Percentiles rank a stretch among this genome's conserved stretches.
Evolutionary conservation across 768 basidiomycete species (phyloP).

Genomic region (Boletus coccyginus): DNA sequence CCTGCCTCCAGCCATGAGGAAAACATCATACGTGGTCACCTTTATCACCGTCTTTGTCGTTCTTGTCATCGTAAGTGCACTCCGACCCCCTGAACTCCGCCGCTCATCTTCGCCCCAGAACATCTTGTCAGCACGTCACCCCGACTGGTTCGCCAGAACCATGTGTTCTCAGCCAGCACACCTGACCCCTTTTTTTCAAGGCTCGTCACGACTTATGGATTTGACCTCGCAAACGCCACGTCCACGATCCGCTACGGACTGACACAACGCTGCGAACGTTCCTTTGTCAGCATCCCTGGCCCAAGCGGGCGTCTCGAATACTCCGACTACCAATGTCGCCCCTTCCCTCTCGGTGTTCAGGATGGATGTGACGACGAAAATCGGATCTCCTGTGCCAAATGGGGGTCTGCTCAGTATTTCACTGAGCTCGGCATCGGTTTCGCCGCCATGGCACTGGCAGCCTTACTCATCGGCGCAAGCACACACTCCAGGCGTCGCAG

Average conservation of each 20-base stretch:
- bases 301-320: constrained; percentile 44
- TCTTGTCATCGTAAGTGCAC: constrained; percentile 48
- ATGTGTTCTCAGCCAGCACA: constrained; percentile 11
- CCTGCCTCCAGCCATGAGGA: constrained; percentile 47
- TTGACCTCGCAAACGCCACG: constrained; percentile 45
- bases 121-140: constrained; percentile 49
- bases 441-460: constrained; percentile 51
- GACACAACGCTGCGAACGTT: constrained; percentile 52
- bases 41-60: constrained; percentile 54
- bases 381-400: constrained; percentile 56
- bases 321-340: constrained; percentile 58
- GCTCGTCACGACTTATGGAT: constrained; percentile 37
- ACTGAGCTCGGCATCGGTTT: constrained; percentile 66
- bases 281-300: constrained; percentile 46
- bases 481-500: constrained; percentile 71
- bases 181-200: constrained; percentile 35
- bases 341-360: constrained; percentile 55
- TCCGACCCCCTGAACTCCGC: background rate
- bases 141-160: constrained; percentile 57
- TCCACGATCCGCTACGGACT: constrained; percentile 60
- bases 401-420: constrained; percentile 69
- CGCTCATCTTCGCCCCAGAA: constrained; percentile 36
- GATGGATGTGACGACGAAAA: constrained; percentile 53
- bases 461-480: constrained; percentile 66
- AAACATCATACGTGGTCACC: constrained; percentile 64